These are phyloP conservation scores for Tetracentron sinense DNA, from an alignment of 164 flowering plant species.

Conservation along the genomic window DNA sequence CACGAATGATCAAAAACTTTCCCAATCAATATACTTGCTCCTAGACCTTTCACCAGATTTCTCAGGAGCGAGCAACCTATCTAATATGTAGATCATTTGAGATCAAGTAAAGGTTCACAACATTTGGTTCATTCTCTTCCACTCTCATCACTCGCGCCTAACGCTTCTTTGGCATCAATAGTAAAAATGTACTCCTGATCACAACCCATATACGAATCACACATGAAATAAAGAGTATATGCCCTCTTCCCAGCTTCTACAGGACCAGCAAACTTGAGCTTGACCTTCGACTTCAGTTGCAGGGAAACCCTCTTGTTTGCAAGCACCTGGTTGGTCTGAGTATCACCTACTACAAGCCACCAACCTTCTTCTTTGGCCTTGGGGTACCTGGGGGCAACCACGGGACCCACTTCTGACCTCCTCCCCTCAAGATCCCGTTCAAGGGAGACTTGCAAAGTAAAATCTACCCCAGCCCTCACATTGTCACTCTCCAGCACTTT, in stretches of 20 bases:
- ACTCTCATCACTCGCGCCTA: conserved; percentile 31
- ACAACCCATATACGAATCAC: conserved; percentile 91
- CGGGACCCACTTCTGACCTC: conserved; percentile 73
- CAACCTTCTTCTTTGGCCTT: conserved; percentile 89
- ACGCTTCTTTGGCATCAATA: conserved; percentile 62
- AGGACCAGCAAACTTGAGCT: conserved; percentile 80
- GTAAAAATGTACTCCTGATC: conserved; percentile 83
- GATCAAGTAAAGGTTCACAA: too few relatives aligned
- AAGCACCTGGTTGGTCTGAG: conserved; percentile 69
- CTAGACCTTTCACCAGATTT: too few relatives aligned
- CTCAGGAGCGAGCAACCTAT: too few relatives aligned
- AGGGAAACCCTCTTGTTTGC: conserved; percentile 84
- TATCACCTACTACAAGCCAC: conserved; percentile 96
- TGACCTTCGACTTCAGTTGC: conserved; percentile 65
- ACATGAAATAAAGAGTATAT: conserved; percentile 80
- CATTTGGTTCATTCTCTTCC: conserved; percentile 20
- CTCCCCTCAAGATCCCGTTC: conserved; percentile 81
- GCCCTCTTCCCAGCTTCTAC: conserved; percentile 62
- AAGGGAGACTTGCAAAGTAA: conserved; percentile 56
- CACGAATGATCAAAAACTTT: too few relatives aligned
- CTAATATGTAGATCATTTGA: too few relatives aligned
- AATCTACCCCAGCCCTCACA: conserved; percentile 52
- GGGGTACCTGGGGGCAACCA: conserved; percentile 80
- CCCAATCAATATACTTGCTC: too few relatives aligned
- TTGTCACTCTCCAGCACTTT: conserved; percentile 59